Percentiles rank a stretch among this genome's conserved stretches.
Evolutionary conservation across 768 basidiomycete genomes (phyloP).

Genomic region (Xanthoconium stramineum): DNA sequence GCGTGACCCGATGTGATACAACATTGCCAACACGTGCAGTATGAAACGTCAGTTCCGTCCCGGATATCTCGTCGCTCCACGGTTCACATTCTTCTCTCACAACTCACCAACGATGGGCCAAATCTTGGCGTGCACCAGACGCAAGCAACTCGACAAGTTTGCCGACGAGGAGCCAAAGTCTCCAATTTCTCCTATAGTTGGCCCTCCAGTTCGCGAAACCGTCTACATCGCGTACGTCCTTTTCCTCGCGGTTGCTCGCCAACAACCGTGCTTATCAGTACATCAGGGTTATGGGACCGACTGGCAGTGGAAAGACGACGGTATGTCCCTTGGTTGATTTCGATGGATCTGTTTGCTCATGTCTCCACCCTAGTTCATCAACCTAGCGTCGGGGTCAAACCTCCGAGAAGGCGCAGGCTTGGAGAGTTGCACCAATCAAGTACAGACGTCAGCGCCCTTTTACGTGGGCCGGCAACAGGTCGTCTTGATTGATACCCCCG

Average conservation of each 20-base stretch:
- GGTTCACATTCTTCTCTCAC: conserved; percentile 13
- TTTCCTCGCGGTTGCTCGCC: background rate
- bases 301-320: conserved; percentile 36
- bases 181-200: conserved; percentile 7
- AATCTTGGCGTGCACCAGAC: conserved; percentile 23
- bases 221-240: conserved; percentile 28
- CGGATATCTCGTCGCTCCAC: conserved; percentile 24
- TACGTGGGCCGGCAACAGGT: conserved; percentile 35
- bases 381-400: conserved; percentile 31
- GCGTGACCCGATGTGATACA: conserved; percentile 29
- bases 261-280: conserved; percentile 23
- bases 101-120: conserved; percentile 29
- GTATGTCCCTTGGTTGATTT: conserved; percentile 15
- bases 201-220: conserved; percentile 22
- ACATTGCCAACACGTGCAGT: conserved; percentile 27
- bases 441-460: conserved; percentile 30
- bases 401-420: conserved; percentile 33
- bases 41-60: conserved; percentile 25
- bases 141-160: conserved; percentile 25
- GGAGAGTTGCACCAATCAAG: conserved; percentile 35
- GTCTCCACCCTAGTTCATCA: conserved; percentile 34
- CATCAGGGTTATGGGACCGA: conserved; percentile 33
- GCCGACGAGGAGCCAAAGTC: conserved; percentile 27
- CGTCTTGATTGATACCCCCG: conserved; percentile 57
- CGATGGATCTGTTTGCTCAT: background rate